Evolutionary conservation across 441 rosid genomes (phyloP).

Genomic region (Erodium trifolium): DNA sequence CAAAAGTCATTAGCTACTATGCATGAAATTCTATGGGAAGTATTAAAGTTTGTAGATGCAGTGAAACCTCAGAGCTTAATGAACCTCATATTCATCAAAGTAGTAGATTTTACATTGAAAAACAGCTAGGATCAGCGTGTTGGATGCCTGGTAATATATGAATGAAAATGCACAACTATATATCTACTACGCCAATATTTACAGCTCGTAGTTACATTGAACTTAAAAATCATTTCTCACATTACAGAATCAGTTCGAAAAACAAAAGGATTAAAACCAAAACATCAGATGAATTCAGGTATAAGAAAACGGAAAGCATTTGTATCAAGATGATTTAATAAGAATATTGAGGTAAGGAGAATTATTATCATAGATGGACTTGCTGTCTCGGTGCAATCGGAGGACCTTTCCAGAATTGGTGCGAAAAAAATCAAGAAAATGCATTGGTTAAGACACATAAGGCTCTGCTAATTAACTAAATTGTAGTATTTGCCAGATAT

Average conservation of each 20-base stretch:
- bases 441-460: not conserved
- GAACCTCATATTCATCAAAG: not conserved
- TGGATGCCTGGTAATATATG: slow-evolving; percentile 3
- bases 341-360: not conserved
- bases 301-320: not conserved
- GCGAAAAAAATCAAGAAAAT: not conserved
- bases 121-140: not conserved
- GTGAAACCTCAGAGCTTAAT: not conserved
- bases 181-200: not conserved
- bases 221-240: not conserved
- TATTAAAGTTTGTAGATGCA: not conserved
- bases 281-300: not conserved
- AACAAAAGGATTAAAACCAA: not conserved
- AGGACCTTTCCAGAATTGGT: not conserved
- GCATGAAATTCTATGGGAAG: not conserved
- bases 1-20: not conserved
- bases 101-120: not conserved
- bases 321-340: not conserved
- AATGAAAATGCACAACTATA: slow-evolving; percentile 4
- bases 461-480: not conserved
- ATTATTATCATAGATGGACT: not conserved
- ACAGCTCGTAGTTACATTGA: not conserved
- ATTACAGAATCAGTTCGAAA: not conserved
- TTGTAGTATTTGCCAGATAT: not conserved
- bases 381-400: not conserved